These are phyloP conservation scores for Mesembryanthemum crystallinum DNA, from an alignment of 148 eudicot genomes.

Conservation along the genomic window DNA sequence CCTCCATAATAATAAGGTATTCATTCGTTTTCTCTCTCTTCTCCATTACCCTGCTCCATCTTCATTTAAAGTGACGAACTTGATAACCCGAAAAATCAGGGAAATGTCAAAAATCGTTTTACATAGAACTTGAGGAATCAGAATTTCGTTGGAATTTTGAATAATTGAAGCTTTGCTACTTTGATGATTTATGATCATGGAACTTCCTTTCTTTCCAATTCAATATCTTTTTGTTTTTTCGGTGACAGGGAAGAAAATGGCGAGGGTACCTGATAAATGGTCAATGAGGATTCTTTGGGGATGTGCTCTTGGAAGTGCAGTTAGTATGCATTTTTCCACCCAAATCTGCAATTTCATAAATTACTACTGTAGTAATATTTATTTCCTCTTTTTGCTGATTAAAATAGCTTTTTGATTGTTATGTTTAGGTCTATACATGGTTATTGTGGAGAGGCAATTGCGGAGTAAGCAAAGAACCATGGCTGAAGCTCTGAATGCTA, in stretches of 20 bases:
- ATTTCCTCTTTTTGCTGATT: not conserved
- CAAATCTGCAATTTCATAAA: not conserved
- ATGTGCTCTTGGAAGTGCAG: slow-evolving; percentile 82
- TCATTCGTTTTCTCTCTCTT: not conserved
- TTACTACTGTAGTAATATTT: not conserved
- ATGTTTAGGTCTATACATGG: slow-evolving; percentile 31
- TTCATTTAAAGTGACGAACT: no score
- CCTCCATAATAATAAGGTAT: not conserved
- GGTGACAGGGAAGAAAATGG: slow-evolving; percentile 34
- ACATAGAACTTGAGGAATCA: no score
- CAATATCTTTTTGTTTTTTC: not conserved
- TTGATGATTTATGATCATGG: not conserved
- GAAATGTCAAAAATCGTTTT: not conserved
- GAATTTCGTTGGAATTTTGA: no score
- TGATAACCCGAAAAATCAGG: no score
- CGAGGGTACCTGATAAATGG: slow-evolving; percentile 86
- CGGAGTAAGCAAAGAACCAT: slow-evolving; percentile 28
- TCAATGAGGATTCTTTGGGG: slow-evolving; percentile 78
- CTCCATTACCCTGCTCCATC: no score
- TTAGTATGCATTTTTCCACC: slow-evolving; percentile 36
- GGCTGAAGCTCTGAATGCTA: slow-evolving; percentile 24
- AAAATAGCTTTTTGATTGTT: not conserved
- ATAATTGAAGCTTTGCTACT: not conserved
- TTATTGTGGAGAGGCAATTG: slow-evolving; percentile 33
- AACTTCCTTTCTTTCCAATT: not conserved